Base-by-base conservation (phyloP, 1,284 basidiomycete species). In the Ustilago loliicola region DNA sequence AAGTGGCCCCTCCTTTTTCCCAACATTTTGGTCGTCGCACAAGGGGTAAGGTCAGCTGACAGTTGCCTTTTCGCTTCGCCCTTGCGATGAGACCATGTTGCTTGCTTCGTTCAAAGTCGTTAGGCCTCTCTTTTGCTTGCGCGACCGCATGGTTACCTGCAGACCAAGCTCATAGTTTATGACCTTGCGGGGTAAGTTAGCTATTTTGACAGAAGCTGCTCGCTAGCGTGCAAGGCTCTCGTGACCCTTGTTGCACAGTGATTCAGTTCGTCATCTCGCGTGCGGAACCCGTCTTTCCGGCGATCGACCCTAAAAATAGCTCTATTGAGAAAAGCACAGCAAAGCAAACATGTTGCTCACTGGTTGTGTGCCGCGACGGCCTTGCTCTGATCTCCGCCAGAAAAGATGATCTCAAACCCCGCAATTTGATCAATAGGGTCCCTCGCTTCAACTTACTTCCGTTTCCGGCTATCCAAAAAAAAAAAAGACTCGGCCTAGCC, bases 381-480 rank as follows among this genome's bases (percentile, higher is more conserved):
- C 13, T 6, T 7, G 15, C 38, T 17, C 38, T 40, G 11, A 40
- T 17, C 15, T 19, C 42, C 48, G 25, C 23, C 13, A 27, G 25
- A 29, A 51, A 51, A 51, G 17, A 15, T 40, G 40, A 61, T 38
- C 60, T 25, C 51, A 61, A 61, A 61, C 60, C 60, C 60, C 60
- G 60, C 60, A 61, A 30, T 15, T 45, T 6, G 23, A 10, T 42
- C 51, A 19, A n/a, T 7, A 45, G 42, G 19, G 42, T 21, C 47
- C 40, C 11, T 53, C 34, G 51, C 32, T 61, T 10, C 42, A 27
- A 42, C n/a, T 50, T 1, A 11, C 2, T 48, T 51, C 21, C 13
- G 23, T 36, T 29, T 27, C 23, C 61, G 19, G 25, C 27, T 30
- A 52, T 52, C 36, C 47, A 48, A 58, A 64, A 27, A 32, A 48